Evolutionary conservation across 1,284 basidiomycete species (phyloP).

Genomic region (Paramarasmius palmivorus): DNA sequence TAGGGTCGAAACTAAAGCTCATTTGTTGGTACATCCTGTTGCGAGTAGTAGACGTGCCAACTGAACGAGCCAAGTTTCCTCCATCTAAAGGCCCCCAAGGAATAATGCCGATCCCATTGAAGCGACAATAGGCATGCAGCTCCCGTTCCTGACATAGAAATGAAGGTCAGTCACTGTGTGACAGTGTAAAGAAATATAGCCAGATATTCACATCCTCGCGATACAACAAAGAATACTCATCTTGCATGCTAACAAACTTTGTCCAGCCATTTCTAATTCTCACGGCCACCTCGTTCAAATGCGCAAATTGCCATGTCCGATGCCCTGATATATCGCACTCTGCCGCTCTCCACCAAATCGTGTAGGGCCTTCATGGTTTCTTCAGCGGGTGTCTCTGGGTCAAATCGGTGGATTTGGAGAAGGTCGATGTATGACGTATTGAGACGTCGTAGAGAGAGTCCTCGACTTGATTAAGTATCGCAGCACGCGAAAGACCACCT

Average conservation of each 20-base stretch:
- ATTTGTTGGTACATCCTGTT: constrained; percentile 24
- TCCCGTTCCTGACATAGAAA: constrained; percentile 40
- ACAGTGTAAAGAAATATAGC: neutral
- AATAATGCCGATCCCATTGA: constrained; percentile 46
- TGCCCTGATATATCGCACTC: constrained; percentile 44
- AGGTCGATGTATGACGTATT: constrained; percentile 47
- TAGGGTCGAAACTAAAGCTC: constrained; percentile 24
- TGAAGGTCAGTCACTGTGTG: constrained; percentile 21
- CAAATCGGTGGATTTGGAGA: too few species aligned
- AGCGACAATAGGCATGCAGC: constrained; percentile 47
- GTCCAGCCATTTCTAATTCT: constrained; percentile 12
- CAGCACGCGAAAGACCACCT: constrained; percentile 38
- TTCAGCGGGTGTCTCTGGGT: too few species aligned
- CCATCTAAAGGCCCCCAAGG: constrained; percentile 38
- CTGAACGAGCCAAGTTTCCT: constrained; percentile 40
- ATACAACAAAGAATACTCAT: constrained; percentile 10
- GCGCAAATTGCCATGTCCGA: constrained; percentile 33
- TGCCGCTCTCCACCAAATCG: constrained; percentile 42
- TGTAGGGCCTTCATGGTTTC: too few species aligned
- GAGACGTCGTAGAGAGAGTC: constrained; percentile 41
- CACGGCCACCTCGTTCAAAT: constrained; percentile 37
- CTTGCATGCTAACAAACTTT: constrained; percentile 9
- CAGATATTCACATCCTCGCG: constrained; percentile 11
- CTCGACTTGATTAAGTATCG: constrained; percentile 45
- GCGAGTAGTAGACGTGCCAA: constrained; percentile 29